Conservation (phyloP, 208 protist species). For the Wallacemonas sp. region DNA sequence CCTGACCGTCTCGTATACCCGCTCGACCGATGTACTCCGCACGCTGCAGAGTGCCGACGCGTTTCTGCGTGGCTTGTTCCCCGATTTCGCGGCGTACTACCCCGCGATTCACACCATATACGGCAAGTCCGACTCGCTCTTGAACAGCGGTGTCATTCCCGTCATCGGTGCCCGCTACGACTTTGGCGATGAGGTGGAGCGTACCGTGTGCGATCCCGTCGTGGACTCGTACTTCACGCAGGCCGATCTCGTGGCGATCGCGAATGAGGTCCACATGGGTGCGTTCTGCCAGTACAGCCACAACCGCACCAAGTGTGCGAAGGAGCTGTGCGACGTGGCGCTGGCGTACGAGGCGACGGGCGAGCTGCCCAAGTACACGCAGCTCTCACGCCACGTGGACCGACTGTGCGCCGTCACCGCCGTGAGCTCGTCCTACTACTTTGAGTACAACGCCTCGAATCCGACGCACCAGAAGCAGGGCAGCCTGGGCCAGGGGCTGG, state of each 20-base stretch:
- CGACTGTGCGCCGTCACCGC: slow-evolving; percentile 35
- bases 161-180: slow-evolving; percentile 17
- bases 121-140: slow-evolving; percentile 13
- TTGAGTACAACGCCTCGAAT: slow-evolving; percentile 49
- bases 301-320: slow-evolving; percentile 33
- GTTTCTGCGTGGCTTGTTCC: slow-evolving; percentile 41
- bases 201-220: slow-evolving; percentile 17
- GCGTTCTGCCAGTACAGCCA: slow-evolving; percentile 27
- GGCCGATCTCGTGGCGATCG: slow-evolving; percentile 24
- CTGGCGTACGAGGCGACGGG: slow-evolving; percentile 46
- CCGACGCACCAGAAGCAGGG: slow-evolving; percentile 46
- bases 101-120: slow-evolving; percentile 32
- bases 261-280: slow-evolving; percentile 30
- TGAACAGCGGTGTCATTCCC: slow-evolving; percentile 26
- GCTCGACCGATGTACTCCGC: slow-evolving; percentile 45
- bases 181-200: slow-evolving; percentile 17
- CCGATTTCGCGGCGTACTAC: slow-evolving; percentile 27
- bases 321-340: slow-evolving; percentile 56
- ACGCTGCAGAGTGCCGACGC: slow-evolving; percentile 44
- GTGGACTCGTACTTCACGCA: slow-evolving; percentile 38
- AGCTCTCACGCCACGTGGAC: slow-evolving; percentile 30
- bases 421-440: slow-evolving; percentile 26
- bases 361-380: slow-evolving; percentile 20
- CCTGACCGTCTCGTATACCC: slow-evolving; percentile 28
- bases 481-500: slow-evolving; percentile 48